Evolutionary conservation across 495 filamentous ascomycete species (phyloP), one percentile per base, ranked within the genome.

Genomic region (Penicillium chermesinum): DNA sequence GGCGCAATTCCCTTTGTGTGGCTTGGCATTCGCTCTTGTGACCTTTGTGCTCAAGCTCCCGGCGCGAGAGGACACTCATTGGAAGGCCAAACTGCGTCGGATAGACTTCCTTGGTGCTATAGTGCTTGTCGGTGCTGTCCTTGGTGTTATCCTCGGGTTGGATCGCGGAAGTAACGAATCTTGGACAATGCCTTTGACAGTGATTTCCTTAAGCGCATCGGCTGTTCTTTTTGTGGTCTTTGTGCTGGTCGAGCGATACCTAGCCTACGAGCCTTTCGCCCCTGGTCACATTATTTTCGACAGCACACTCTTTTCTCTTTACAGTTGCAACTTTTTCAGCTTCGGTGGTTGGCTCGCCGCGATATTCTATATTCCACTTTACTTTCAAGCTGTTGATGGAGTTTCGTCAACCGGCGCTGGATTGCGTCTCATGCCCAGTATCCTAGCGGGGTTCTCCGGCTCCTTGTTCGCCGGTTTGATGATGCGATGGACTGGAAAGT

Each of bases 41-140:
- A 74, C 72, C 13, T 44, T 86, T 21, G 64, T 77, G 20, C 74
- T 94, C 1, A 63, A 88, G 40, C 62, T 88, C 1, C 86, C 86
- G 0, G 63, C 65, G 49, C 63, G 61, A 13, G 77, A 81, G 30
- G 66, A 78, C 42, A 58, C 61, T 7, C 64, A 83, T 48, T 85
- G 82, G 82, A 79, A 73, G 49, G 62, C 64, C 7, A 85, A 91
- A 62, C 70, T 93, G 6, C 64, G 65, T n/a, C 82, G 83, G 6
- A 77, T 95, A 49, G 89, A 95, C 57, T 91, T 94, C 57, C 65
- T 85, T 1, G 89, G 88, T 7, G 88, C 89, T 0, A 66, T 79
- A 21, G 69, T 82, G 15, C 81, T 88, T 6, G 71, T 91, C n/a
- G 65, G 69, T 2, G 88, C 88, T 2, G 84, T 91, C 0, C 81